Evolutionary conservation across 2,329 filamentous ascomycete genomes (phyloP).

Genomic region (Chalaropsis ovoidea): DNA sequence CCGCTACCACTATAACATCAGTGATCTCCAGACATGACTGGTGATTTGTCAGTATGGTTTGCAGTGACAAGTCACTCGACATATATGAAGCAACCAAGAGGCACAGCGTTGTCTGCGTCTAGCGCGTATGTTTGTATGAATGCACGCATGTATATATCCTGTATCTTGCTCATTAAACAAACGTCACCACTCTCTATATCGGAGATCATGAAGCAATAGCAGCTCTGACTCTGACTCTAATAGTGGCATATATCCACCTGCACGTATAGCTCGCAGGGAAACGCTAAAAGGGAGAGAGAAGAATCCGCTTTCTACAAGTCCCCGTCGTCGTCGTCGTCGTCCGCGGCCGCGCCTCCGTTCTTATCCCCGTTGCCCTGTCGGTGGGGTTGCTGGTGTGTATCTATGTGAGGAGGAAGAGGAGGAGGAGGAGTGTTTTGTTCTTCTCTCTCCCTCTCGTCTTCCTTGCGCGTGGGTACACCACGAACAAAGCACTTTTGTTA

Average conservation of each 20-base stretch:
- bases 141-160: background rate
- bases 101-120: background rate
- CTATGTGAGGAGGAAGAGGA: background rate
- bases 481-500: background rate
- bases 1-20: background rate
- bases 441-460: background rate
- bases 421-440: background rate
- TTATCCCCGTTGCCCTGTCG: too few relatives aligned
- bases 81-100: background rate
- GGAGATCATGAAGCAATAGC: constrained; percentile 4
- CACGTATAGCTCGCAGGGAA: constrained; percentile 2
- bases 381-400: background rate
- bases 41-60: background rate
- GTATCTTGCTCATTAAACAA: constrained; percentile 8
- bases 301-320: background rate
- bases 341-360: background rate
- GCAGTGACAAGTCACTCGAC: background rate
- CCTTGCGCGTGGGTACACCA: background rate
- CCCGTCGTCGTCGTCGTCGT: background rate
- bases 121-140: background rate
- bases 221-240: constrained; percentile 13
- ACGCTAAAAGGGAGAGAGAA: background rate
- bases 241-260: constrained; percentile 13
- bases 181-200: constrained; percentile 8
- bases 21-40: background rate